phyloP scores from a whole-genome alignment of 306 rosid genomes.

The Lathyrus sativus region DNA sequence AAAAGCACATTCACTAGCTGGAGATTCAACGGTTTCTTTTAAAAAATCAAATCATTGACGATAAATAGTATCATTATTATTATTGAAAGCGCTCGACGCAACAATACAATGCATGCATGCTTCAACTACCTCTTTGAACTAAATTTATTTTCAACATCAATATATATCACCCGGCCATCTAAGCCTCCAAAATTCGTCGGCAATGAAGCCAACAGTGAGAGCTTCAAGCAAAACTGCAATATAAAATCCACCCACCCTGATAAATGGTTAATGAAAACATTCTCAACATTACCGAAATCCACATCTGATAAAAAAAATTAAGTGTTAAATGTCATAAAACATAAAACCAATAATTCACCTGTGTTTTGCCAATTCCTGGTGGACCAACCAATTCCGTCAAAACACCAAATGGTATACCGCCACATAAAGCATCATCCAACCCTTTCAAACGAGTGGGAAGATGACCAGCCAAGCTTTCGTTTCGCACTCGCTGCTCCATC shows the following conservation, averaged over 20 bases:
- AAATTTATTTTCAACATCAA: constrained; percentile 85
- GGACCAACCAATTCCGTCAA: constrained; percentile 97
- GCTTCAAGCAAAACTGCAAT: constrained; percentile 89
- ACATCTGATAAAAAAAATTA: constrained; percentile 2
- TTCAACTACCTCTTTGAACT: constrained; percentile 76
- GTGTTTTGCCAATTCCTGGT: constrained; percentile 92
- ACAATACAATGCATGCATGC: constrained; percentile 1
- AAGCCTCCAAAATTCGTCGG: constrained; percentile 74
- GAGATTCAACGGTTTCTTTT: constrained; percentile 1
- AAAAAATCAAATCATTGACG: constrained; percentile 6
- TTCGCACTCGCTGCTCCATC: constrained; percentile 69
- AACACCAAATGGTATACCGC: constrained; percentile 90
- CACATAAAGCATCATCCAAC: constrained; percentile 80
- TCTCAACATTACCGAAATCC: constrained; percentile 2
- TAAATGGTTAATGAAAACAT: constrained; percentile 27
- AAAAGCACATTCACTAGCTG: constrained; percentile 2
- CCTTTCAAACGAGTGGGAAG: constrained; percentile 85
- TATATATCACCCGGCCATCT: constrained; percentile 78
- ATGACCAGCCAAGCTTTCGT: constrained; percentile 73
- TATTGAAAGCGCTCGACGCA: constrained; percentile 13
- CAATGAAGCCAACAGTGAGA: constrained; percentile 72
- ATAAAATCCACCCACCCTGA: constrained; percentile 32
- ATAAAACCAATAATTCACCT: constrained; percentile 45
- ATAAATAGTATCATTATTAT: constrained; percentile 27
- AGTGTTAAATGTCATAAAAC: constrained; percentile 7